Evolutionary conservation across 2,329 filamentous ascomycete genomes (phyloP).

Genomic region (Tolypocladium capitatum): DNA sequence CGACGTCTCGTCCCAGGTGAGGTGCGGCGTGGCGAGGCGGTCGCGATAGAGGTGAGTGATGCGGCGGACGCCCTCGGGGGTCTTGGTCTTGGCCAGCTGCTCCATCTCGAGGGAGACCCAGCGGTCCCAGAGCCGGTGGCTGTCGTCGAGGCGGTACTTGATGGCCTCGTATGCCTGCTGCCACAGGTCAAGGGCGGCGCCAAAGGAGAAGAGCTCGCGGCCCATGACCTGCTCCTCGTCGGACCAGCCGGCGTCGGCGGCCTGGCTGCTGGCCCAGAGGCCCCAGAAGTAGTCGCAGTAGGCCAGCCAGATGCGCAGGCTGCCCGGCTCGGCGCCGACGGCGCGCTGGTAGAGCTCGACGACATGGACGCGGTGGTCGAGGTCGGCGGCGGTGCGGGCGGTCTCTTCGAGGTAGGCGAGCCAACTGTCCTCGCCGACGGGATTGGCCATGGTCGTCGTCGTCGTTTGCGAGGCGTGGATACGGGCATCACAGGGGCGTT

Average conservation of each 20-base stretch:
- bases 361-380: slow-evolving; percentile 55
- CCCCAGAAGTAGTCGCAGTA: slow-evolving; percentile 70
- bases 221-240: slow-evolving; percentile 57
- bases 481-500: slow-evolving; percentile 2
- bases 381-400: slow-evolving; percentile 41
- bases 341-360: slow-evolving; percentile 63
- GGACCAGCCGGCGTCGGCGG: slow-evolving; percentile 38
- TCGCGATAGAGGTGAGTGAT: slow-evolving; percentile 58
- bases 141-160: slow-evolving; percentile 62
- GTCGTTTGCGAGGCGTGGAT: background rate
- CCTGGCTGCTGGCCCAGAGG: slow-evolving; percentile 52
- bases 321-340: slow-evolving; percentile 57
- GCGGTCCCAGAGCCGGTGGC: slow-evolving; percentile 66
- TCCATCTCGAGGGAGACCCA: slow-evolving; percentile 62
- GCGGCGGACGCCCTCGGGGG: slow-evolving; percentile 44
- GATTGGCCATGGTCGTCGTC: slow-evolving; percentile 30
- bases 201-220: slow-evolving; percentile 58
- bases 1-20: slow-evolving; percentile 61
- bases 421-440: slow-evolving; percentile 67
- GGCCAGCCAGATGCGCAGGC: slow-evolving; percentile 59
- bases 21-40: slow-evolving; percentile 59
- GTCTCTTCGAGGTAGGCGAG: slow-evolving; percentile 65
- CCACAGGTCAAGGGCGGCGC: slow-evolving; percentile 54
- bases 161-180: slow-evolving; percentile 59
- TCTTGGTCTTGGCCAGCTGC: slow-evolving; percentile 44